These are phyloP conservation scores for Botryotinia calthae DNA, from an alignment of 2,329 filamentous ascomycete species.

Conservation along the genomic window DNA sequence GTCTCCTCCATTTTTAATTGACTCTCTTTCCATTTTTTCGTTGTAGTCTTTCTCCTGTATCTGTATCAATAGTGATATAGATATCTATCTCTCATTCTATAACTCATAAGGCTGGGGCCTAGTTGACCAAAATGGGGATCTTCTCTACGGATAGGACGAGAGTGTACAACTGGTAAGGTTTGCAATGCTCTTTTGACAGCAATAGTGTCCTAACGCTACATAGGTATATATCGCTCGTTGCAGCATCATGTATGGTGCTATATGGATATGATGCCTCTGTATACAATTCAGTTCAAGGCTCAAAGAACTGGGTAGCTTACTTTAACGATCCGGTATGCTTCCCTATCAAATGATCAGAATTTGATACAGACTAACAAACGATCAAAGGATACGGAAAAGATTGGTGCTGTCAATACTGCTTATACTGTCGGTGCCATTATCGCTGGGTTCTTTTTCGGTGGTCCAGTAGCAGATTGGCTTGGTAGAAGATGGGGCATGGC, in stretches of 20 bases:
- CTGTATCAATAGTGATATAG: background rate
- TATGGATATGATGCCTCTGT: constrained; percentile 74
- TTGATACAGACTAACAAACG: constrained; percentile 1
- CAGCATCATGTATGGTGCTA: constrained; percentile 69
- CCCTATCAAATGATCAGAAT: background rate
- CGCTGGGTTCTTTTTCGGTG: constrained; percentile 64
- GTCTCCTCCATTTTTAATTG: background rate
- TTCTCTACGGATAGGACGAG: constrained; percentile 1
- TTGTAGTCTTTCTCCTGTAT: background rate
- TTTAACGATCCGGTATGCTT: constrained; percentile 47
- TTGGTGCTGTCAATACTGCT: constrained; percentile 62
- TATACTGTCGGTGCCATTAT: constrained; percentile 71
- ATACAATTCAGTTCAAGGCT: constrained; percentile 70
- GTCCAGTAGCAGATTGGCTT: constrained; percentile 57
- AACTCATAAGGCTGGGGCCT: background rate
- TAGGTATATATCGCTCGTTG: constrained; percentile 67
- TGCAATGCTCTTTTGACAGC: background rate
- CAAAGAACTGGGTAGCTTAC: constrained; percentile 62
- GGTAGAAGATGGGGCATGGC: constrained; percentile 66
- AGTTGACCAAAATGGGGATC: background rate
- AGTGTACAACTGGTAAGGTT: constrained; percentile 16
- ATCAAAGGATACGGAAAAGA: constrained; percentile 41
- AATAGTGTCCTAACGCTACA: background rate
- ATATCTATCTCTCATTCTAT: background rate
- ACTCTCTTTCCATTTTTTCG: background rate